Evolutionary conservation across 1,284 basidiomycete species (phyloP).

Genomic region (Fomitopsis pinicola): DNA sequence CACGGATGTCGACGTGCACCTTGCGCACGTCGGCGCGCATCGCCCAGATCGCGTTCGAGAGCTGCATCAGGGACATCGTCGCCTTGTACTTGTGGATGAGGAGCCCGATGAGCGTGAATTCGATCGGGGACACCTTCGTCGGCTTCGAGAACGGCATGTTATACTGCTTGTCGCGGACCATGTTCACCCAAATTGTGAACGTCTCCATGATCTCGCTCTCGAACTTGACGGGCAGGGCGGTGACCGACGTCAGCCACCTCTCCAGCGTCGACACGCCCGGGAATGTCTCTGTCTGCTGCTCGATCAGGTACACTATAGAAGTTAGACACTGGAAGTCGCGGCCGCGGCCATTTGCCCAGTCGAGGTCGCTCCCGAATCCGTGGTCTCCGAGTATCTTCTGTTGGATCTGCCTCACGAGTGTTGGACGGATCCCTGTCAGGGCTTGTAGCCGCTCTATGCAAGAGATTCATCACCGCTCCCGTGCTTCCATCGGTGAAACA

Average conservation of each 20-base stretch:
- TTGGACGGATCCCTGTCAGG: constrained; percentile 38
- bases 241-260: constrained; percentile 34
- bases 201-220: constrained; percentile 33
- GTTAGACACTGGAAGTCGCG: constrained; percentile 45
- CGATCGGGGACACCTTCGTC: constrained; percentile 41
- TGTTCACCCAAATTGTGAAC: constrained; percentile 37
- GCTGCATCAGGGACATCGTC: constrained; percentile 35
- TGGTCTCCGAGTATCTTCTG: constrained; percentile 33
- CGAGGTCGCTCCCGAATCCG: constrained; percentile 39
- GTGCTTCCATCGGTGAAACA: not conserved
- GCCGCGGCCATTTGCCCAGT: constrained; percentile 43
- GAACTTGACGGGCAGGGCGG: constrained; percentile 26
- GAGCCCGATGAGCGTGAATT: constrained; percentile 45
- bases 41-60: constrained; percentile 36
- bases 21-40: constrained; percentile 41
- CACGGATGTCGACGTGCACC: constrained; percentile 37
- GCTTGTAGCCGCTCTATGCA: constrained; percentile 43
- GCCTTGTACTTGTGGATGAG: constrained; percentile 35
- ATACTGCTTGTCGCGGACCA: constrained; percentile 34
- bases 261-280: constrained; percentile 33
- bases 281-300: constrained; percentile 28
- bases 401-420: constrained; percentile 38
- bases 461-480: not conserved
- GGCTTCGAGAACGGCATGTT: constrained; percentile 35
- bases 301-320: constrained; percentile 38